Base-by-base conservation (phyloP, 2,329 filamentous ascomycete genomes). In the Passalora sequoiae region DNA sequence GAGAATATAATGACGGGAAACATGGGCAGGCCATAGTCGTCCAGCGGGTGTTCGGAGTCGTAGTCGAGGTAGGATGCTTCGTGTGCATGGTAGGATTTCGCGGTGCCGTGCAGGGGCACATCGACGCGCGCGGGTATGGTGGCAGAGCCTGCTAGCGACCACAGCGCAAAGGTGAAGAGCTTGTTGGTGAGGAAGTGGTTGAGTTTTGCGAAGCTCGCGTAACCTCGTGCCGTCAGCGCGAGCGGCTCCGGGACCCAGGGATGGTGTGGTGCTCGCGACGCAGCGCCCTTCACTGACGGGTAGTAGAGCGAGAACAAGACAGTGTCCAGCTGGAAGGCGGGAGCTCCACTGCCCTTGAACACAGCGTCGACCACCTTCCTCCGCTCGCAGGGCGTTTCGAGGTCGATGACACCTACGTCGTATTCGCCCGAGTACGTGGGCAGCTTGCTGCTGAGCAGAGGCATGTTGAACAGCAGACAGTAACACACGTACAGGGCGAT, bases 261-360 rank as follows among this genome's bases (percentile, higher is more conserved):
- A 36, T 70, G 68, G 17, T 58, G 53, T 15, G 60, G 51, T 31
- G 59, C 54, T 21, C 36, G 27, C 6, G 59, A 50, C n/a, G 16
- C 19, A 5, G 47, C 49, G 22, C 58, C 60, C 29, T 60, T 54
- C 1, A 54, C 51, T 1, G 69, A 62, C 1, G 69, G 69, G 40
- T 72, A 73, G 59, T 69, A 73, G 2, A 73, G 50, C 1, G 69
- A 69, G 49, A 71, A 64, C 3, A 71, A 62, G 4, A 72, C 63
- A 6, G 69, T 71, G 21, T 66, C 53, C n/a, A 72, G 55, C 51
- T 70, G 21, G 37, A 72, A 71, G 4, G 67, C 66, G 15, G 64
- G 64, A 25, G 64, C 54, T 21, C 66, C 62, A 6, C 59, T 66
- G 35, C 60, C 58, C 46, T 66, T 67, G 49, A 69, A 59, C 15